A percentile compares a stretch with the other conserved stretches of the same genome.
phyloP scores from a whole-genome alignment of 225 moss, liverwort and hornwort species.

The Polytrichum commune region DNA sequence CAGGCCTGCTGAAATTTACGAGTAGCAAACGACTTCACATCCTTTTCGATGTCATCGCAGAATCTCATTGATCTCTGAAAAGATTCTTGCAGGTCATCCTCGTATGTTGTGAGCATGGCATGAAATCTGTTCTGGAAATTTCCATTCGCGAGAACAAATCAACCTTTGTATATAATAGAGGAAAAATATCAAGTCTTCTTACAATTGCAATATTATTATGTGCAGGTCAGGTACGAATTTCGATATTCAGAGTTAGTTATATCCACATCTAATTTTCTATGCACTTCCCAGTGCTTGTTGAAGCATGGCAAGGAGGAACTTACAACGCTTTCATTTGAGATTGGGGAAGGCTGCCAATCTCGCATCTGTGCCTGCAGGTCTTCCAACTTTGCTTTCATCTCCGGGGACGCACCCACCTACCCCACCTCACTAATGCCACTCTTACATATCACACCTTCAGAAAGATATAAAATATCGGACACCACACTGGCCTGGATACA shows the following conservation, averaged over 20 bases:
- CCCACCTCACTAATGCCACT: conserved; percentile 5
- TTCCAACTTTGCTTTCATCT: conserved; percentile 7
- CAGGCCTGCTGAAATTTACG: neutral
- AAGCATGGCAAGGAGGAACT: neutral
- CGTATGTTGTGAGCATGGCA: conserved; percentile 1
- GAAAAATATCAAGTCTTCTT: too few relatives aligned
- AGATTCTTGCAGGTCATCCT: conserved; percentile 19
- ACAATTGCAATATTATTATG: too few relatives aligned
- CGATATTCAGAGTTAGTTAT: too few relatives aligned
- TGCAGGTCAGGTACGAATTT: too few relatives aligned
- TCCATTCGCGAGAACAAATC: neutral
- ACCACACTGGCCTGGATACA: too few relatives aligned
- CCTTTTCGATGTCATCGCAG: conserved; percentile 16
- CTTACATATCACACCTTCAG: neutral
- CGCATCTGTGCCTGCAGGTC: conserved; percentile 16
- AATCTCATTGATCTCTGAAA: conserved; percentile 32
- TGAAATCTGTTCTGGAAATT: conserved; percentile 22
- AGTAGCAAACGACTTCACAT: conserved; percentile 3
- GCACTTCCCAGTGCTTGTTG: neutral
- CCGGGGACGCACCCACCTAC: conserved; percentile 30
- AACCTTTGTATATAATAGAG: neutral
- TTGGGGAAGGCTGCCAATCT: conserved; percentile 16
- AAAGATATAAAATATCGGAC: neutral
- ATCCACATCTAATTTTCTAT: too few relatives aligned
- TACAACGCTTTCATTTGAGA: conserved; percentile 21